Percentiles rank a stretch among this genome's conserved stretches.
These are phyloP conservation scores for Serendipita vermifera DNA, from an alignment of 768 basidiomycete genomes.

Conservation along the genomic window DNA sequence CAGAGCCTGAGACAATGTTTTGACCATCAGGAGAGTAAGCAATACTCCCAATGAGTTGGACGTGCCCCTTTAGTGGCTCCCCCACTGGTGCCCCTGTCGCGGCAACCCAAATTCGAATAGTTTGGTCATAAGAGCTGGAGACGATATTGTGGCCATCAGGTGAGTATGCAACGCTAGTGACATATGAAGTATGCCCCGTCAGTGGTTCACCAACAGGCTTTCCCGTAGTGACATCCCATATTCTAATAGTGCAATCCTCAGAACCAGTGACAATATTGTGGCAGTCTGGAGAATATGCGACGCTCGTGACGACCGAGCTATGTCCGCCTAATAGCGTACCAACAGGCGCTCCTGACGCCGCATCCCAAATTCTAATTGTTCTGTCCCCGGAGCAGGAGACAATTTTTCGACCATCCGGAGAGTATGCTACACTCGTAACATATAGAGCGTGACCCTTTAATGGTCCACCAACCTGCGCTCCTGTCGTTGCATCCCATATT, in stretches of 20 bases:
- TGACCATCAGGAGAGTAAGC: slow-evolving; percentile 6
- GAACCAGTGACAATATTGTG: slow-evolving; percentile 45
- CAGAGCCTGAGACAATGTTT: slow-evolving; percentile 5
- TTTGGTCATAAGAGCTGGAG: not conserved
- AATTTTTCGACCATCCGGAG: slow-evolving; percentile 66
- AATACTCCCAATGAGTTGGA: not conserved
- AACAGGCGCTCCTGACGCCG: slow-evolving; percentile 33
- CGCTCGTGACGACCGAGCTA: slow-evolving; percentile 64
- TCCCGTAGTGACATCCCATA: slow-evolving; percentile 71
- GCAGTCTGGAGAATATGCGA: slow-evolving; percentile 66
- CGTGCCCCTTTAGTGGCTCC: slow-evolving; percentile 2
- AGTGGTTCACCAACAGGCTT: slow-evolving; percentile 49
- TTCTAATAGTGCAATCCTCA: slow-evolving; percentile 52
- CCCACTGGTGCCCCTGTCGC: not conserved
- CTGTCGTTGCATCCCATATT: not conserved
- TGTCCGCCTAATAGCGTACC: slow-evolving; percentile 39
- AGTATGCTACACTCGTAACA: slow-evolving; percentile 33
- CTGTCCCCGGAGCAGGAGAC: slow-evolving; percentile 80
- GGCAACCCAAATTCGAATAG: not conserved
- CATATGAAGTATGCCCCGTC: slow-evolving; percentile 67
- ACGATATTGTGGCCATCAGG: not conserved
- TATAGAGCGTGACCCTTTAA: slow-evolving; percentile 8
- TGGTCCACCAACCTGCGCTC: not conserved
- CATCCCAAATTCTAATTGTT: slow-evolving; percentile 48
- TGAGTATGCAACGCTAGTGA: too few species aligned